phyloP scores from a whole-genome alignment of 169 alveolate species.

The Plasmodium vivax region DNA sequence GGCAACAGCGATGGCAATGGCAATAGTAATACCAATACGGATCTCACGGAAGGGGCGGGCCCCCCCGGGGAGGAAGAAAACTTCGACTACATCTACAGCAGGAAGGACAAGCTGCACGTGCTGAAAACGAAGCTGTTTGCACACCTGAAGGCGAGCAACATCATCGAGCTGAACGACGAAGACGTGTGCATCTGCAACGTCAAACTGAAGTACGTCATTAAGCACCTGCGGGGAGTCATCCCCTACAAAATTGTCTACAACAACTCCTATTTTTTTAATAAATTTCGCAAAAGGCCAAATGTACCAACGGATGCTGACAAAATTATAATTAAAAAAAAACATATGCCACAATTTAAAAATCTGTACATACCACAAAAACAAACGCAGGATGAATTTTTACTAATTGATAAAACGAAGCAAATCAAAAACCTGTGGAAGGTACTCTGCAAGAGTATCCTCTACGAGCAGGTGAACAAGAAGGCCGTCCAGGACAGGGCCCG shows the following conservation, averaged over 20 bases:
- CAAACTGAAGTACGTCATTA: constrained; percentile 15
- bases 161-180: constrained; percentile 35
- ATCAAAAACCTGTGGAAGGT: constrained; percentile 72
- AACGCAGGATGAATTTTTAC: constrained; percentile 44
- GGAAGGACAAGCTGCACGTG: constrained; percentile 6
- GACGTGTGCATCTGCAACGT: constrained; percentile 56
- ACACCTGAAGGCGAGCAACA: constrained; percentile 34
- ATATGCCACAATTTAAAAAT: constrained; percentile 13
- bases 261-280: constrained; percentile 42
- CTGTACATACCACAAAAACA: constrained; percentile 50
- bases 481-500: not conserved
- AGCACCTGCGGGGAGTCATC: constrained; percentile 22
- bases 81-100: constrained; percentile 45
- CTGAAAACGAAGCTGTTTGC: constrained; percentile 45
- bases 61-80: not conserved
- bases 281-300: constrained; percentile 34
- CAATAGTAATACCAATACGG: not conserved
- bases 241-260: constrained; percentile 61
- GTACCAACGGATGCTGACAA: constrained; percentile 26
- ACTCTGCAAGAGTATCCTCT: constrained; percentile 43
- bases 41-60: not conserved
- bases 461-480: constrained; percentile 36
- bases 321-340: constrained; percentile 42
- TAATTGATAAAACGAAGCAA: constrained; percentile 47
- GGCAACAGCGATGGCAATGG: not conserved